Base-by-base conservation (phyloP, 1,284 basidiomycete species). In the Caloboletus inedulis region DNA sequence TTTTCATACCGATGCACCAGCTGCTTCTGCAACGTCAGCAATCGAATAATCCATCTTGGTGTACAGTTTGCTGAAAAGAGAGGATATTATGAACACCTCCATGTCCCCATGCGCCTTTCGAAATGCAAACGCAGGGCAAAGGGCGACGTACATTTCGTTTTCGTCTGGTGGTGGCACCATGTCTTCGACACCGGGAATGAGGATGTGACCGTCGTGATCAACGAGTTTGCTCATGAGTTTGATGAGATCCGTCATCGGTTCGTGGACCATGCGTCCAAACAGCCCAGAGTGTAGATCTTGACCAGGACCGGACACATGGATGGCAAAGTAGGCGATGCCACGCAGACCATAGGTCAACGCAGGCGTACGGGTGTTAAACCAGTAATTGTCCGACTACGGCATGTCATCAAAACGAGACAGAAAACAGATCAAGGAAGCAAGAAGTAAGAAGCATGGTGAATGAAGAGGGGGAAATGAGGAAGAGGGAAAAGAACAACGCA, bases 241-340 rank as follows among this genome's bases (percentile, higher is more conserved):
- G 64, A 92, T 75, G 48, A 92, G 80, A 65, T 91, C 90, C 0
- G 87, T 90, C 89, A 92, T 89, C 13, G 89, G 89, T 66, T 98
- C 94, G 70, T 94, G 89, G 30, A 95, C 89, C 29, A 85, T 88
- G 43, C 91, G 81, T 29, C 93, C 93, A 66, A 94, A 95, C 51
- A 87, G 79, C 55, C 93, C 96, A 45, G 94, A 97, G 75, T 99
- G 96, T 2, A 99, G 78, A 68, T 99, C 97, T 39, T 87, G 81
- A 16, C 79, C 85, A 3, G 96, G 96, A 3, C 97, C 96, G 8
- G 83, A 80, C 52, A 99, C 76, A 42, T 81, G 82, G 55, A 96
- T 75, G 67, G 89, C 88, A 79, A 90, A 97, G 78, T 98, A 98
- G 35, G 86, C 79, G 53, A 98, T 76, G 21, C 96, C 96, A 51